A percentile compares a stretch with the other conserved stretches of the same genome.
Evolutionary conservation across 2,329 filamentous ascomycete genomes (phyloP).

Genomic region (Fusarium denticulatum): DNA sequence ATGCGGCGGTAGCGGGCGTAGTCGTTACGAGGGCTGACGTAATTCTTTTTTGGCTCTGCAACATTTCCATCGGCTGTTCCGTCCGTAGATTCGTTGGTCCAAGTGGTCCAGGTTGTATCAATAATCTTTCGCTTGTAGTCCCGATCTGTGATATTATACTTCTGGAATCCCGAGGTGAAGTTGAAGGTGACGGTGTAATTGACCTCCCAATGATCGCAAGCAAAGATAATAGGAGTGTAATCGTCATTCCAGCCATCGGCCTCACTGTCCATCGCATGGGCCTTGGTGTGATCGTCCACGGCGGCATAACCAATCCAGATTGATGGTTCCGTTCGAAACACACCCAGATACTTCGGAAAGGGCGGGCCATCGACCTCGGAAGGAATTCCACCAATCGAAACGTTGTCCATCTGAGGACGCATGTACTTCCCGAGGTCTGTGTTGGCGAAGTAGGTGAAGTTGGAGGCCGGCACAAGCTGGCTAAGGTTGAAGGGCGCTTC

Average conservation of each 20-base stretch:
- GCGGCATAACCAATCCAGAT: constrained; percentile 37
- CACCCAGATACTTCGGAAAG: constrained; percentile 26
- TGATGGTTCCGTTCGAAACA: constrained; percentile 23
- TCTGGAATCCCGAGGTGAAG: constrained; percentile 28
- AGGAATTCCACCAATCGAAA: background rate
- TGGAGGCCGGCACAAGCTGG: constrained; percentile 17
- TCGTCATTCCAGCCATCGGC: constrained; percentile 22
- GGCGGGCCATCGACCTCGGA: background rate
- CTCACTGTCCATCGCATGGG: background rate
- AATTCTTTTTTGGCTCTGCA: constrained; percentile 27
- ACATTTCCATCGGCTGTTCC: constrained; percentile 22
- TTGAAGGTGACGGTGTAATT: constrained; percentile 32
- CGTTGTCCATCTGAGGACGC: constrained; percentile 17
- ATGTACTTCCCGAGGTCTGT: constrained; percentile 29
- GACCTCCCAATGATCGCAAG: constrained; percentile 38
- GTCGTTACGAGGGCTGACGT: constrained; percentile 11
- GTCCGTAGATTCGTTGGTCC: constrained; percentile 2
- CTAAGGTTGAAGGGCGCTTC: constrained; percentile 29
- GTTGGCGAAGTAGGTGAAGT: constrained; percentile 23
- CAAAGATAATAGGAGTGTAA: constrained; percentile 25
- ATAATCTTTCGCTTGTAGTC: constrained; percentile 34
- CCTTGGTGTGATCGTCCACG: background rate
- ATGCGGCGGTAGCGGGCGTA: constrained; percentile 9
- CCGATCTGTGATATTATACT: constrained; percentile 7
- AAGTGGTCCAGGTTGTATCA: constrained; percentile 16